Conservation (phyloP, 139 green algal species). For the Chlorella ohadii region DNA sequence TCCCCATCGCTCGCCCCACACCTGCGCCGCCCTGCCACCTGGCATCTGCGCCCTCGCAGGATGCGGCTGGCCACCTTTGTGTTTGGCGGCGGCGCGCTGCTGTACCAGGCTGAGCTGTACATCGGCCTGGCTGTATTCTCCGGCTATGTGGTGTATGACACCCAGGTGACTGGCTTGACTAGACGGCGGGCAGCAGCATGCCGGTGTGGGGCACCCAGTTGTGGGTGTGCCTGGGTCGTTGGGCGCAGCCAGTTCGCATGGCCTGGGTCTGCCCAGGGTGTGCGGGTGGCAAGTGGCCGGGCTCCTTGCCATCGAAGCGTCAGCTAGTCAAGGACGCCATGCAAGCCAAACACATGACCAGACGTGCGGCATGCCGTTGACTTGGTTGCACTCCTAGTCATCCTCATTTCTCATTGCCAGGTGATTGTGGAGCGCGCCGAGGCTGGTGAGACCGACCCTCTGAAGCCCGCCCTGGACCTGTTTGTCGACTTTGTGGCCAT, state of each 20-base stretch:
- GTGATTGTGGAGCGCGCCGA: constrained; percentile 66
- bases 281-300: too few relatives aligned
- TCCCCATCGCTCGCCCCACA: neutral
- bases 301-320: too few relatives aligned
- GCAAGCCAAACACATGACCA: too few relatives aligned
- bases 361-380: too few relatives aligned
- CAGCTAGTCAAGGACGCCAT: too few relatives aligned
- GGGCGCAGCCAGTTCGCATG: too few relatives aligned
- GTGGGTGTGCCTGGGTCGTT: too few relatives aligned
- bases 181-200: too few relatives aligned
- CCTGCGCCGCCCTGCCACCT: neutral
- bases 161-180: constrained; percentile 53
- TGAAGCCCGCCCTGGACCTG: constrained; percentile 57
- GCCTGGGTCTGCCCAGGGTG: too few relatives aligned
- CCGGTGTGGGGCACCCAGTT: too few relatives aligned
- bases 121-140: constrained; percentile 72
- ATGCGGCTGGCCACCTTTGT: constrained; percentile 66
- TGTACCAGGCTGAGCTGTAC: constrained; percentile 71
- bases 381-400: too few relatives aligned
- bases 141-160: constrained; percentile 79
- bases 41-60: constrained; percentile 28
- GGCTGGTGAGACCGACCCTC: constrained; percentile 31
- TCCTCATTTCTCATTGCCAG: too few relatives aligned
- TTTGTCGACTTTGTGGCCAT: constrained; percentile 70
- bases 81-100: constrained; percentile 43